Conservation (phyloP, 345 rosid species). For the Noccaea caerulescens region DNA sequence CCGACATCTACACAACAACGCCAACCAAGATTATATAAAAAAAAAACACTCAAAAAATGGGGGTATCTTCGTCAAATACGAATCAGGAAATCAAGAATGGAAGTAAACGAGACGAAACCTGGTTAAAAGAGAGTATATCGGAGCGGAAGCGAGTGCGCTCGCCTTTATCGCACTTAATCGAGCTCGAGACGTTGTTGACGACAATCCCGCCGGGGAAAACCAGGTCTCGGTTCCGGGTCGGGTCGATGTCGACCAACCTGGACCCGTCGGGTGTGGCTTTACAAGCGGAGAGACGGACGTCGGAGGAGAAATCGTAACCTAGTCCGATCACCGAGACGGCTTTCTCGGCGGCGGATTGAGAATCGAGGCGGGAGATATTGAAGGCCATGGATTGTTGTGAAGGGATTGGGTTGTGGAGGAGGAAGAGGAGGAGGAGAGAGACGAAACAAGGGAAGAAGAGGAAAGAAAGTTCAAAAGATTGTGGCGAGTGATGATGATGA, state of each 20-base stretch:
- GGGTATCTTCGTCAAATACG: neutral
- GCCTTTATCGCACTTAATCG: constrained; percentile 93
- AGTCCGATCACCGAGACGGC: constrained; percentile 86
- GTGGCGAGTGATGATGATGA: constrained; percentile 19
- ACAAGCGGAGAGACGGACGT: constrained; percentile 66
- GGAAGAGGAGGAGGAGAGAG: neutral
- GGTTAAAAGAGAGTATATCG: constrained; percentile 82
- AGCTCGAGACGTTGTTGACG: constrained; percentile 61
- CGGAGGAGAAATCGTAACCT: constrained; percentile 73
- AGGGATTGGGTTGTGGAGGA: neutral
- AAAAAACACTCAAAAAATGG: neutral
- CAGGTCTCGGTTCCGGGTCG: constrained; percentile 52
- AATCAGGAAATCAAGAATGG: neutral
- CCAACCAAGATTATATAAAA: neutral
- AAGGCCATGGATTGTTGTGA: constrained; percentile 45
- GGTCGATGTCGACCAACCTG: constrained; percentile 63
- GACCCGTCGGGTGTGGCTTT: constrained; percentile 57
- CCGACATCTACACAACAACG: constrained; percentile 72
- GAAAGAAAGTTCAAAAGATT: constrained; percentile 26
- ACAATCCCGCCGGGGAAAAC: constrained; percentile 76
- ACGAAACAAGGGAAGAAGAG: neutral
- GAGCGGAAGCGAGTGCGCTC: constrained; percentile 82
- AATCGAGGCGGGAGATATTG: constrained; percentile 50
- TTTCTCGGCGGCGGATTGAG: constrained; percentile 79
- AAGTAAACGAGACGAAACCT: constrained; percentile 50